These are phyloP conservation scores for Platanus orientalis DNA, from an alignment of 164 flowering plant genomes.

Conservation along the genomic window DNA sequence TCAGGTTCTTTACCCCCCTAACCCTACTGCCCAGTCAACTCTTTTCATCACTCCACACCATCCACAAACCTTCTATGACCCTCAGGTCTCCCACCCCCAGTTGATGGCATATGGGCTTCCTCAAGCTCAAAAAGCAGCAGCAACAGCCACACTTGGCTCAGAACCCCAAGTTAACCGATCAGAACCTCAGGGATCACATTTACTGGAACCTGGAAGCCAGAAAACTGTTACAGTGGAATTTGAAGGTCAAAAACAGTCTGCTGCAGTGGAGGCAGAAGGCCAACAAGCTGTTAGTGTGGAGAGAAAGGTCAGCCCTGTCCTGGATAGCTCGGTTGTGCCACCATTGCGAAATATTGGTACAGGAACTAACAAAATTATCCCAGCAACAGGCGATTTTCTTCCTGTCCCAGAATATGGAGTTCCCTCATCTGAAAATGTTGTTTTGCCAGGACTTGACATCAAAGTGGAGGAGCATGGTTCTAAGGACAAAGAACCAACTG, in stretches of 20 bases:
- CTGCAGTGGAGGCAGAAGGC: neutral
- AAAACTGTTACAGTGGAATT: neutral
- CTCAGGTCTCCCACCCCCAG: slow-evolving; percentile 6
- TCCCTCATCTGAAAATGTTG: slow-evolving; percentile 3
- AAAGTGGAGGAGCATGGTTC: slow-evolving; percentile 2
- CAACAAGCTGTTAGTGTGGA: slow-evolving; percentile 5
- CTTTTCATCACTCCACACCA: slow-evolving; percentile 13
- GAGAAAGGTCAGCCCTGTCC: neutral
- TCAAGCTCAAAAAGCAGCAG: slow-evolving; percentile 4
- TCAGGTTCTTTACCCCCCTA: slow-evolving; percentile 36
- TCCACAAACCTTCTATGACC: slow-evolving; percentile 1
- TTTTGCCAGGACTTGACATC: slow-evolving; percentile 10
- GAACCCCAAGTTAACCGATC: slow-evolving; percentile 1
- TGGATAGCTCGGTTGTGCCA: neutral
- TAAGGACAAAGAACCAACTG: neutral
- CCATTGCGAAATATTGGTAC: neutral
- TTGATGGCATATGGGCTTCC: neutral
- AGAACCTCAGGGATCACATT: neutral
- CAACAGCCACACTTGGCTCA: neutral
- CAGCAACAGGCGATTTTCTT: neutral
- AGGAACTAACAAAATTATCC: neutral
- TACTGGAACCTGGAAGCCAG: slow-evolving; percentile 8
- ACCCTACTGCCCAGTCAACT: slow-evolving; percentile 16
- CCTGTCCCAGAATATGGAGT: slow-evolving; percentile 9
- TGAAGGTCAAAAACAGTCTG: neutral